These are phyloP conservation scores for Yamadazyma nakazawae DNA, from an alignment of 805 yeast genomes.

Conservation along the genomic window DNA sequence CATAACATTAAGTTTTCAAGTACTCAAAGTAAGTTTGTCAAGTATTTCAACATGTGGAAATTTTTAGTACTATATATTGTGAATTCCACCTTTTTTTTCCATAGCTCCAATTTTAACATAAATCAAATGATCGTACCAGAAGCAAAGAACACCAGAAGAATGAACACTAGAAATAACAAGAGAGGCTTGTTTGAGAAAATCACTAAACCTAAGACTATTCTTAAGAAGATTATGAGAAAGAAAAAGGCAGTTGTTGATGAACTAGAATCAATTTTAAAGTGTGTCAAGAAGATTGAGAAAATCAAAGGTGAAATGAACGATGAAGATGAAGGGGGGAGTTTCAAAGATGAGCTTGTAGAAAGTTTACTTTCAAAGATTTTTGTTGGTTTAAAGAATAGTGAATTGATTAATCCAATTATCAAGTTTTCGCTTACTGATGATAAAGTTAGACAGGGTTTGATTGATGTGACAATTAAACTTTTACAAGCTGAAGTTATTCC, in stretches of 20 bases:
- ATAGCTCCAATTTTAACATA: neutral
- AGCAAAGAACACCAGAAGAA: neutral
- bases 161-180: neutral
- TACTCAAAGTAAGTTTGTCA: neutral
- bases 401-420: conserved; percentile 26
- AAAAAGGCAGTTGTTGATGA: conserved; percentile 9
- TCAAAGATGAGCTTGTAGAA: conserved; percentile 17
- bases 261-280: conserved; percentile 10
- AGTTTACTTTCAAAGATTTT: conserved; percentile 22
- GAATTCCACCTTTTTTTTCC: neutral
- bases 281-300: conserved; percentile 12
- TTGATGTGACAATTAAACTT: conserved; percentile 22
- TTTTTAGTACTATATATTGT: neutral
- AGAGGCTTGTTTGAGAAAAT: neutral
- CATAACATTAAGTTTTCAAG: neutral
- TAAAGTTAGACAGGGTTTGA: conserved; percentile 22
- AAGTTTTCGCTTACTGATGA: conserved; percentile 28
- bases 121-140: conserved; percentile 1
- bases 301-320: conserved; percentile 3
- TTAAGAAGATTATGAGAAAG: conserved; percentile 4
- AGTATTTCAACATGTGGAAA: neutral
- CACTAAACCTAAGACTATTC: conserved; percentile 3
- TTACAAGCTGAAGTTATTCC: conserved; percentile 30
- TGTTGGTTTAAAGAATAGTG: conserved; percentile 25
- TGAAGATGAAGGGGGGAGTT: conserved; percentile 1